A percentile compares a stretch with the other conserved stretches of the same genome.
phyloP scores from a whole-genome alignment of 345 rosid genomes.

The Dipteronia dyeriana region DNA sequence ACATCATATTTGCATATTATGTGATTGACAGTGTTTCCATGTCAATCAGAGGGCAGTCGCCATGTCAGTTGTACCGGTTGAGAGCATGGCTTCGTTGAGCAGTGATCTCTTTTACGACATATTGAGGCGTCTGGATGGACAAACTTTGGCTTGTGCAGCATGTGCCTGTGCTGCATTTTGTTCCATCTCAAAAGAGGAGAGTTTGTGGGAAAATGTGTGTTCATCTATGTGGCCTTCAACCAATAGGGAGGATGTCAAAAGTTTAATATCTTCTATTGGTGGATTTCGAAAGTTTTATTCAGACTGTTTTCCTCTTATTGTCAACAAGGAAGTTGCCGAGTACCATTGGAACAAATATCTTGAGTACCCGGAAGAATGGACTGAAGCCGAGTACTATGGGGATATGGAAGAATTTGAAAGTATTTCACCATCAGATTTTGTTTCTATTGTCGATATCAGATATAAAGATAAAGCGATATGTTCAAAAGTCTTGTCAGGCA shows the following conservation, averaged over 20 bases:
- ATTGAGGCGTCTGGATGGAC: conserved; percentile 75
- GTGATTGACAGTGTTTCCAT: neutral
- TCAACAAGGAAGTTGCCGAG: conserved; percentile 62
- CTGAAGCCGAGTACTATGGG: conserved; percentile 74
- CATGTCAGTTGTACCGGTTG: conserved; percentile 39
- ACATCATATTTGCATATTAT: neutral
- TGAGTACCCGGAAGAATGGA: conserved; percentile 70
- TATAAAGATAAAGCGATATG: conserved; percentile 59
- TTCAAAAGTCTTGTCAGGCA: conserved; percentile 75
- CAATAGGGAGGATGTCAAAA: conserved; percentile 60
- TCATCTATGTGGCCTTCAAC: conserved; percentile 81
- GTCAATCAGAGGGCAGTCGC: conserved; percentile 20
- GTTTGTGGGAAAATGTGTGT: conserved; percentile 73
- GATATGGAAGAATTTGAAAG: conserved; percentile 51
- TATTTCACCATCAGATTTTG: conserved; percentile 59
- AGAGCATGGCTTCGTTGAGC: conserved; percentile 49
- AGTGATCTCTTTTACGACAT: conserved; percentile 73
- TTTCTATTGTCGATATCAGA: conserved; percentile 66
- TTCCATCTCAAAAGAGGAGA: conserved; percentile 74
- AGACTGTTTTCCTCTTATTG: conserved; percentile 75
- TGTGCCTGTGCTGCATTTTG: conserved; percentile 68
- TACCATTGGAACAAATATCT: conserved; percentile 51
- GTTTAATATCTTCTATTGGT: conserved; percentile 56
- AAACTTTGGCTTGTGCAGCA: conserved; percentile 70
- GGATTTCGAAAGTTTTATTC: conserved; percentile 78